Evolutionary conservation across 2,329 filamentous ascomycete genomes (phyloP).

Genomic region (Chalaropsis ovoidea): DNA sequence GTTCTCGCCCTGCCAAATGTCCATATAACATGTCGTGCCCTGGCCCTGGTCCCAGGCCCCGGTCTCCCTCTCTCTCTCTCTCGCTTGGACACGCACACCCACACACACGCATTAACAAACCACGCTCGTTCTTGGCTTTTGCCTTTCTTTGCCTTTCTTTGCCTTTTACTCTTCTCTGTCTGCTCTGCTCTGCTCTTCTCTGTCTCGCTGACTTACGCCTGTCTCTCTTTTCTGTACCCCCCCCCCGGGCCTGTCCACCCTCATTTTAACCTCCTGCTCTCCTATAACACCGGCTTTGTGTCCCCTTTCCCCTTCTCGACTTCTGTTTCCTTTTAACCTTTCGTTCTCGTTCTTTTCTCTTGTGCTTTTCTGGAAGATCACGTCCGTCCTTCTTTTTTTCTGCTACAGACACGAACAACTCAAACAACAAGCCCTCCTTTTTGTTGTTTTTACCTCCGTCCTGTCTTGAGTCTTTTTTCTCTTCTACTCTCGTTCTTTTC

Average conservation of each 20-base stretch:
- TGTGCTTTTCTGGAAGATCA: slow-evolving; percentile 7
- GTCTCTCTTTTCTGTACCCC: too few species aligned
- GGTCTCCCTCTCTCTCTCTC: background rate
- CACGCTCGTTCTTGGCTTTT: background rate
- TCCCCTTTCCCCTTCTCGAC: slow-evolving; percentile 7
- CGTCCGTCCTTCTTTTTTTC: background rate
- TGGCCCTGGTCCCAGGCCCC: too few species aligned
- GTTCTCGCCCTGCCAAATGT: too few species aligned
- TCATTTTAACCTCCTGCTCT: background rate
- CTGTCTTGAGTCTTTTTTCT: slow-evolving; percentile 16
- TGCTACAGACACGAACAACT: background rate
- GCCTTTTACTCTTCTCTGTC: background rate
- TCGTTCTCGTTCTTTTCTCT: slow-evolving; percentile 1
- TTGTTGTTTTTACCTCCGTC: slow-evolving; percentile 7
- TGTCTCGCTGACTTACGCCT: too few species aligned
- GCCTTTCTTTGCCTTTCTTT: background rate
- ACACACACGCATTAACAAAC: background rate
- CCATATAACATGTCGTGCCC: background rate
- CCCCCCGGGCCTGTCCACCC: background rate
- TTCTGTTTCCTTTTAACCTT: background rate
- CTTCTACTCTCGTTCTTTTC: slow-evolving; percentile 16
- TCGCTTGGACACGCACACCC: background rate
- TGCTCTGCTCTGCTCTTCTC: background rate
- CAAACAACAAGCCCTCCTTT: background rate
- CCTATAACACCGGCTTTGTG: slow-evolving; percentile 18